Percentiles rank a stretch among this genome's conserved stretches.
These are phyloP conservation scores for Myriosclerotinia scirpicola DNA, from an alignment of 2,329 filamentous ascomycete genomes.

Conservation along the genomic window DNA sequence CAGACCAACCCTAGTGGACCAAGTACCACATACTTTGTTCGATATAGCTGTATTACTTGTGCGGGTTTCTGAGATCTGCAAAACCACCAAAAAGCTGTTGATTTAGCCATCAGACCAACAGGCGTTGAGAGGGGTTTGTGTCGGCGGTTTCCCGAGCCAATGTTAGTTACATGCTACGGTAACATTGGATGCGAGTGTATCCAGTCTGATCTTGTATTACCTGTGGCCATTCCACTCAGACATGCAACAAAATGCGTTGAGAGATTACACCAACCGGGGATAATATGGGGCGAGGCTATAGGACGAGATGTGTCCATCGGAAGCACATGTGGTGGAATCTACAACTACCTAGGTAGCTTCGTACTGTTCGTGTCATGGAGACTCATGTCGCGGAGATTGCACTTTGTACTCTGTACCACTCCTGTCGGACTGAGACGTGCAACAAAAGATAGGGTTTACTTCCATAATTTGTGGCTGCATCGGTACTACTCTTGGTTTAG, in stretches of 20 bases:
- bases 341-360: not conserved
- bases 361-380: not conserved
- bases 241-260: not conserved
- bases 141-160: not conserved
- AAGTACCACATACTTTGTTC: not conserved
- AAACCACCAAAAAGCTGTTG: not conserved
- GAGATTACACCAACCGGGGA: not conserved
- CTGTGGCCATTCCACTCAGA: not conserved
- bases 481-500: not conserved
- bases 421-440: not conserved
- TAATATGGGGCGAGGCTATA: not conserved
- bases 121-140: not conserved
- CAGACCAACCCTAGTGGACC: not conserved
- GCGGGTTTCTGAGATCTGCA: not conserved
- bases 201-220: conserved; percentile 3
- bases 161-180: not conserved
- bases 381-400: not conserved
- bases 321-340: not conserved
- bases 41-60: not conserved
- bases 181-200: not conserved
- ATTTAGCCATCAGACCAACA: too few species aligned
- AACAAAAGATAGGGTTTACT: not conserved
- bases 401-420: not conserved
- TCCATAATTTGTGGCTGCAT: not conserved
- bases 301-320: not conserved